phyloP scores from a whole-genome alignment of 1,139 yeast genomes.

The Sugiyamaella novakii region DNA sequence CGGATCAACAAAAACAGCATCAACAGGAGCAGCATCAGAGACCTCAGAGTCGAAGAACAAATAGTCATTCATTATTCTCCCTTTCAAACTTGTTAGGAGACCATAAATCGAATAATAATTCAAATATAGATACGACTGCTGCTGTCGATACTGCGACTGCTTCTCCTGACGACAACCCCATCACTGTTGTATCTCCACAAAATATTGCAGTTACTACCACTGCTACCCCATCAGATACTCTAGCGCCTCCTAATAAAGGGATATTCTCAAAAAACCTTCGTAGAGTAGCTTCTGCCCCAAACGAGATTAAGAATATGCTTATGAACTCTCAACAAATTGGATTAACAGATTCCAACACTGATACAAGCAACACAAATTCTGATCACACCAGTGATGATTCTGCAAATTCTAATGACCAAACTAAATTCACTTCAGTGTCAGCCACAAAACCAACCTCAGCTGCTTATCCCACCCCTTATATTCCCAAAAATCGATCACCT shows the following conservation, averaged over 20 bases:
- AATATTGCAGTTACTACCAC: not conserved
- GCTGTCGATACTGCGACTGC: not conserved
- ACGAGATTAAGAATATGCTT: constrained; percentile 47
- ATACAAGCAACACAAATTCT: not conserved
- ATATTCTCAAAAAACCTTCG: constrained; percentile 59
- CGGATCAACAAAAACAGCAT: not conserved
- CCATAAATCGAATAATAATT: not conserved
- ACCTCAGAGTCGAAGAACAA: constrained; percentile 7
- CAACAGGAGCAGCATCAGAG: not conserved
- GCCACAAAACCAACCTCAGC: not conserved
- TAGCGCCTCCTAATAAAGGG: constrained; percentile 31
- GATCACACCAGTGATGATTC: not conserved
- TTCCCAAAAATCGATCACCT: constrained; percentile 38
- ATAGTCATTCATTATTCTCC: constrained; percentile 15
- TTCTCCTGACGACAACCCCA: not conserved
- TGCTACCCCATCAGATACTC: not conserved
- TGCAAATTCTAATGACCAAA: not conserved
- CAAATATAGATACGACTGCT: not conserved
- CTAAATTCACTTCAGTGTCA: not conserved
- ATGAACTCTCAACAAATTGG: constrained; percentile 15
- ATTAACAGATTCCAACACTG: not conserved
- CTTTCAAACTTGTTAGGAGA: constrained; percentile 9
- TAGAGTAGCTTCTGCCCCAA: constrained; percentile 82
- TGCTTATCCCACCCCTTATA: not conserved
- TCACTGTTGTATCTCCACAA: constrained; percentile 3